These are phyloP conservation scores for Quercus robur DNA, from an alignment of 306 rosid species.

Conservation along the genomic window DNA sequence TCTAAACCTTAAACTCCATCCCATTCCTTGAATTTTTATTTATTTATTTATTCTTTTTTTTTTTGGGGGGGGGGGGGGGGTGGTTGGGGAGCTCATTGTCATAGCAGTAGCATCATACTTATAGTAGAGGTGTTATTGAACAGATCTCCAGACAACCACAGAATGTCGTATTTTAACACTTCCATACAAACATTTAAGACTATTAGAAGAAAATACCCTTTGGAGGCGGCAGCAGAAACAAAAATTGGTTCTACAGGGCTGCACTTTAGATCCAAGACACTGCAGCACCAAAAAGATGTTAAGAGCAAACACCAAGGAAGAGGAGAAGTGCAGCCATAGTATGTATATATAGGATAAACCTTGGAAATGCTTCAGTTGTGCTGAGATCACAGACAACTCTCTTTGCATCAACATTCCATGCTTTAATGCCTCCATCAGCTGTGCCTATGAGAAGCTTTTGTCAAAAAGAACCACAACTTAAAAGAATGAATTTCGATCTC, in stretches of 20 bases:
- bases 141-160: neutral
- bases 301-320: constrained; percentile 10
- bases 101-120: neutral
- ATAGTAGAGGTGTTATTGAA: neutral
- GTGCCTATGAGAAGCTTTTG: constrained; percentile 96
- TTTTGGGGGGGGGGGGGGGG: no score
- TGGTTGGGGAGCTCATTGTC: no score
- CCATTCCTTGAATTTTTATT: no score
- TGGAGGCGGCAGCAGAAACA: constrained; percentile 96
- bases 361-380: constrained; percentile 77
- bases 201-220: constrained; percentile 50
- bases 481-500: constrained; percentile 18
- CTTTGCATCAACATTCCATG: constrained; percentile 98
- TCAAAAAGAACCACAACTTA: constrained; percentile 36
- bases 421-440: constrained; percentile 86
- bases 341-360: constrained; percentile 40
- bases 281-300: constrained; percentile 37
- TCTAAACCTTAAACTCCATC: no score
- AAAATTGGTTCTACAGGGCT: constrained; percentile 96
- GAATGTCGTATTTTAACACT: constrained; percentile 6
- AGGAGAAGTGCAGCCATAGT: constrained; percentile 4
- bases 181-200: constrained; percentile 1
- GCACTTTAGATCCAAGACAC: constrained; percentile 94
- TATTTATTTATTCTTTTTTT: no score
- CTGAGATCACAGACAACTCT: constrained; percentile 96